Base-by-base conservation (phyloP, 768 basidiomycete genomes). In the Kwoniella sp. region DNA sequence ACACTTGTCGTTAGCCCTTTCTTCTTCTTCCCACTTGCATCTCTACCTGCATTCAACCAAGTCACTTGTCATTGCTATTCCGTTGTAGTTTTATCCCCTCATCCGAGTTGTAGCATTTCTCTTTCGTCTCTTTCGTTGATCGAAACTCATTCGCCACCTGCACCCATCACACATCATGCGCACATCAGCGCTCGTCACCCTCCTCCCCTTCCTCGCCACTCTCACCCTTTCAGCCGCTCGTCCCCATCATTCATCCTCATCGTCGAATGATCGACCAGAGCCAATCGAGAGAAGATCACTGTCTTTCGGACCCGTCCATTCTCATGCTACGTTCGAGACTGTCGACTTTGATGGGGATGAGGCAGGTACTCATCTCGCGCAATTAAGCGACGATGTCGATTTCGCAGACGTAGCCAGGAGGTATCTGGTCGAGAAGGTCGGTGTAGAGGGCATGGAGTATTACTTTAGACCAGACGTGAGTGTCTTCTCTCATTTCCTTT, bases 241-340 rank as follows among this genome's bases (percentile, higher is more conserved):
- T 21, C 70, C 69, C 25, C 55, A 44, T 60, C 30, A 57, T 56
- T 55, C 65, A n/a, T 33, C 54, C 9, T 37, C 37, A 25, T 25
- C 52, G 4, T 53, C 62, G 13, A 22, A 60, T 50, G 37, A 44
- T 30, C 19, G 33, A n/a, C 69, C 36, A 12, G 22, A 15, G 22
- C 26, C 40, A 29, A 58, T 80, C 26, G 57, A 58, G n/a, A 87
- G 94, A 74, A 96, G 97, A 88, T 86, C 94, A 0, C 85, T 98
- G 59, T 88, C 88, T 24, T 96, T 95, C 77, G 94, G 94, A 0
- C 92, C 92, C 5, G 81, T 84, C 19, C 88, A 88, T 65, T 85
- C 87, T 3, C 88, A 91, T 70, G 88, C 78, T 79, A 83, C 73
- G 80, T 87, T 71, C 57, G 64, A 75, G 60, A 57, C 68, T 2